Conservation (phyloP, 768 basidiomycete species). For the Auricularia auricula-judae region DNA sequence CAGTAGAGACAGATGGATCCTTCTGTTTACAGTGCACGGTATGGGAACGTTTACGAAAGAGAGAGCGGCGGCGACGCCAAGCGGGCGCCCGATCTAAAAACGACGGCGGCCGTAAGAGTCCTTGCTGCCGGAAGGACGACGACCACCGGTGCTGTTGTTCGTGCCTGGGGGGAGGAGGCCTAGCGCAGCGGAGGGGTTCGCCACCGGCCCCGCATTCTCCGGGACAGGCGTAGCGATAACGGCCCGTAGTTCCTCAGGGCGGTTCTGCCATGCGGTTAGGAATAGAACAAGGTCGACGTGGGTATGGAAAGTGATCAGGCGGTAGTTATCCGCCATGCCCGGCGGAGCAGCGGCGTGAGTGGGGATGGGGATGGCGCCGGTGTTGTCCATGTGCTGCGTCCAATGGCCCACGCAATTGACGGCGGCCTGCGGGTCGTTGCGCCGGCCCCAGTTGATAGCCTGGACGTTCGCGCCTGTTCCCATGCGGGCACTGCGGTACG, state of each 20-base stretch:
- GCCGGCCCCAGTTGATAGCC: not conserved
- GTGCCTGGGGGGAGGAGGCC: not conserved
- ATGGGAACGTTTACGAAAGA: not conserved
- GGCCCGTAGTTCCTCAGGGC: not conserved
- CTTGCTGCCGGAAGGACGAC: not conserved
- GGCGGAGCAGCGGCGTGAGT: not conserved
- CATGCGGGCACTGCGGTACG: no score
- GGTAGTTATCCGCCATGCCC: not conserved
- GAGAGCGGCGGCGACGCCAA: not conserved
- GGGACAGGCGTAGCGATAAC: not conserved
- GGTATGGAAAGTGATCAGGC: not conserved
- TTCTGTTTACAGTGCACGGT: not conserved
- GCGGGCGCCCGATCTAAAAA: not conserved
- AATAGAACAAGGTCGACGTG: not conserved
- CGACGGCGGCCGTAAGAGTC: not conserved
- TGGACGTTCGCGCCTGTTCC: no score
- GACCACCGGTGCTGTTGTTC: not conserved
- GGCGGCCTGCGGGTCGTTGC: not conserved
- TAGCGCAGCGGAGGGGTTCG: not conserved
- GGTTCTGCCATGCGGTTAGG: not conserved
- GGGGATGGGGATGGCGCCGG: not conserved
- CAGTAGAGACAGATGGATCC: not conserved
- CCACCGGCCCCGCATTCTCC: not conserved
- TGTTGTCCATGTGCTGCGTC: not conserved
- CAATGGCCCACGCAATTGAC: not conserved